These are phyloP conservation scores for Solanum chiquidenum DNA, from an alignment of 257 asterid genomes.

Conservation along the genomic window DNA sequence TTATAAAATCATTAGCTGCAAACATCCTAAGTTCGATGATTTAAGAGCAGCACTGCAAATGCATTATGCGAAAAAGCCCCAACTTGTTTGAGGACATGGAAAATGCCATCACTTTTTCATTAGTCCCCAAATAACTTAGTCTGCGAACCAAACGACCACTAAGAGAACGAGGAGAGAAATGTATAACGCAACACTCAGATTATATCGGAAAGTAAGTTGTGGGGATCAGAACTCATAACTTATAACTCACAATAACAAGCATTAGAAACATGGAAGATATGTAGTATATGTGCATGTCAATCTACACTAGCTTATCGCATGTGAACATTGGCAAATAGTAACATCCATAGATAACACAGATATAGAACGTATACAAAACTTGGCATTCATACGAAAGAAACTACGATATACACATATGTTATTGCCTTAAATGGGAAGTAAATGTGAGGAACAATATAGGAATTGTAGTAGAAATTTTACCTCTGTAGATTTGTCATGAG, in stretches of 20 bases:
- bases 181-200: background rate
- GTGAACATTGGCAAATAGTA: background rate
- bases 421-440: background rate
- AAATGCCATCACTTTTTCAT: background rate
- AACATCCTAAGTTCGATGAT: background rate
- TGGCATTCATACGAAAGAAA: background rate
- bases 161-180: background rate
- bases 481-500: constrained; percentile 45
- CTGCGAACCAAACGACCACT: background rate
- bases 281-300: background rate
- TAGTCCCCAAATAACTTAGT: background rate
- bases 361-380: background rate
- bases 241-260: background rate
- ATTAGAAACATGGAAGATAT: too few relatives aligned
- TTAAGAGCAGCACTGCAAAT: background rate
- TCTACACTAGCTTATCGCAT: background rate
- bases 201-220: background rate
- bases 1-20: background rate
- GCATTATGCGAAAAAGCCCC: background rate
- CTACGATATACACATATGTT: background rate
- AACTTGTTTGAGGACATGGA: background rate
- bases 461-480: constrained; percentile 13
- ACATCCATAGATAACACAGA: background rate
- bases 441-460: background rate
- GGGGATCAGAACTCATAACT: background rate